Conservation (phyloP, 768 basidiomycete species). For the Pisolithus microcarpus region DNA sequence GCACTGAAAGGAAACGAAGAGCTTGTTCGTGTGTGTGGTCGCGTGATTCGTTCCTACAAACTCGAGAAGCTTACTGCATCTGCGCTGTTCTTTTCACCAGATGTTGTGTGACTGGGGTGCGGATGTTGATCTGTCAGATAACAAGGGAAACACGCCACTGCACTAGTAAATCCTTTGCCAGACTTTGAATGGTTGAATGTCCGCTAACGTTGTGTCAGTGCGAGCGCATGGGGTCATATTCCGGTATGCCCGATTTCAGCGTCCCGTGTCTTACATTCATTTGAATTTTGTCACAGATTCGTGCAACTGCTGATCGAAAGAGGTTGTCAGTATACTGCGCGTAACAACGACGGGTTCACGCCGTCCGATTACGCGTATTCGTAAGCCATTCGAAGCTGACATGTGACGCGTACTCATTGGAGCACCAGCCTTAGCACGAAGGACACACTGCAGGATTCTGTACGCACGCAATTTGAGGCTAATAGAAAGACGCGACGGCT, state of each 20-base stretch:
- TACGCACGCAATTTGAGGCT: slow-evolving; percentile 67
- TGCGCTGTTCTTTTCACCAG: slow-evolving; percentile 32
- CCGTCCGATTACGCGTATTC: slow-evolving; percentile 86
- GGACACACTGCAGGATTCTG: slow-evolving; percentile 76
- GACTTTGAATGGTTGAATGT: neutral
- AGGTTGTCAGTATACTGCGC: slow-evolving; percentile 74
- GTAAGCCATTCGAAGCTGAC: slow-evolving; percentile 9
- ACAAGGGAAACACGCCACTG: slow-evolving; percentile 85
- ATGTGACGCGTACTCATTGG: slow-evolving; percentile 1
- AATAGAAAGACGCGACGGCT: slow-evolving; percentile 70
- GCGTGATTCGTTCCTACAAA: neutral
- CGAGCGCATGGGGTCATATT: slow-evolving; percentile 83
- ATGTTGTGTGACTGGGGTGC: slow-evolving; percentile 89
- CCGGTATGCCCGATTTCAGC: slow-evolving; percentile 41
- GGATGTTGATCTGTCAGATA: slow-evolving; percentile 83
- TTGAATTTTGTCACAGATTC: slow-evolving; percentile 37
- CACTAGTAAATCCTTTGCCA: slow-evolving; percentile 65
- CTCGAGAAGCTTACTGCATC: slow-evolving; percentile 11
- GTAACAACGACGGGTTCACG: slow-evolving; percentile 88
- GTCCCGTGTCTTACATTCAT: slow-evolving; percentile 4
- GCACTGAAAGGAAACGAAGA: slow-evolving; percentile 86
- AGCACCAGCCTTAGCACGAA: slow-evolving; percentile 56
- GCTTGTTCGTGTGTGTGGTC: slow-evolving; percentile 62
- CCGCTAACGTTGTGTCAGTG: slow-evolving; percentile 37
- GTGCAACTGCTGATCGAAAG: slow-evolving; percentile 84